Percentiles rank a stretch among this genome's conserved stretches.
Conservation (phyloP, 202 grass and related monocot species). For the Carex arenaria region DNA sequence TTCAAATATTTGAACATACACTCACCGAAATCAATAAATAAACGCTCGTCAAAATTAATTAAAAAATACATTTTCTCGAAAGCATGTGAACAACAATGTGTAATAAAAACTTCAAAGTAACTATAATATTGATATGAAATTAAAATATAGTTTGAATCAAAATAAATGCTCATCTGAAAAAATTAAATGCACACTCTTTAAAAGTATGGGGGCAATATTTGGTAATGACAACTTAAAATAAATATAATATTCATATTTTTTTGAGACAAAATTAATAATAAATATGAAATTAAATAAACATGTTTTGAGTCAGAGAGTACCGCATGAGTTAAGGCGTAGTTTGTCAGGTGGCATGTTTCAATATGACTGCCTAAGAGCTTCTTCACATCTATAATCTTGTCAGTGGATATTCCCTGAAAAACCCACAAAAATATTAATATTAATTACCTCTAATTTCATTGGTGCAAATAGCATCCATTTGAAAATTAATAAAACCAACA, state of each 20-base stretch:
- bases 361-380: conserved; percentile 71
- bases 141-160: no score
- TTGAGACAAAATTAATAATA: background rate
- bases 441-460: background rate
- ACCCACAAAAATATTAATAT: background rate
- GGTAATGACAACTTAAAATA: background rate
- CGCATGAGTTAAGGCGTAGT: conserved; percentile 83
- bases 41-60: no score
- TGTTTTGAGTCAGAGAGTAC: conserved; percentile 26
- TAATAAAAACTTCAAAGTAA: no score
- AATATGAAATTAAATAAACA: background rate
- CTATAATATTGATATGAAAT: no score
- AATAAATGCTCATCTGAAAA: no score
- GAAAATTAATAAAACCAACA: background rate
- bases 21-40: no score
- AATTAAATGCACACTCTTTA: no score
- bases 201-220: background rate
- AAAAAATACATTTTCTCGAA: no score
- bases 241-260: background rate
- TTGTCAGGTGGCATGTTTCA: conserved; percentile 92
- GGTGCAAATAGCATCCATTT: background rate
- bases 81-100: no score
- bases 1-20: no score
- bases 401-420: conserved; percentile 85
- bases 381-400: conserved; percentile 76